Base-by-base conservation (phyloP, 1,139 yeast species). In the Saccharomycopsis crataegensis region DNA sequence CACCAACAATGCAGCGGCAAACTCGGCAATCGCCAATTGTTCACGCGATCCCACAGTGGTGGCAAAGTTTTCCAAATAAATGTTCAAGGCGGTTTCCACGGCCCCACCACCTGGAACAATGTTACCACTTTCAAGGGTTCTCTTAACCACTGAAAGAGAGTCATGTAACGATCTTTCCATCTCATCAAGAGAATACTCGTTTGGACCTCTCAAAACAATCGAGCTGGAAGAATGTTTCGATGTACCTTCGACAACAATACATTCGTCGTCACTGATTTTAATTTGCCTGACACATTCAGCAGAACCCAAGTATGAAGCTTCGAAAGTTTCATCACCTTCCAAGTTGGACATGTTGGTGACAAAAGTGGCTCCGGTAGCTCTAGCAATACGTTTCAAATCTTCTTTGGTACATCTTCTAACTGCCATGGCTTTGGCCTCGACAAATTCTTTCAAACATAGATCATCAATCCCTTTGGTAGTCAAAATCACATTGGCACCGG, bases 31-130 rank as follows among this genome's bases (percentile, higher is more conserved):
- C 8, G 99, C 99, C 64, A 93, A 78, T 70, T 94, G 99, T 70
- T 94, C 99, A 67, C 99, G 82, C 28, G 97, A 89, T 3, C 98
- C 98, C 57, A 91, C 93, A 1, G 98, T 90, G 8, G 99, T 93
- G 47, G 99, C 99, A 70, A 94, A 93, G 69, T 89, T 93, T 70
- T 94, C 99, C 67, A 94, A 77, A 69, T 89, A 94, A 57, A 94
- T 90, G 73, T 90, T 91, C 63, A 94, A 78, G 9, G 99, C 97
- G 48, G 96, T 78, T 73, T 94, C 99, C 49, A 93, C 99, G 28
- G 98, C 96, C 59, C 99, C 99, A 60, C 99, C 99, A 56, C 99
- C 99, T 48, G 99, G 98, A 8, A 94, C 99, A 56, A 94, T 94
- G 61, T 79, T 73, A 14, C 98, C 98, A 65, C 94, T 83, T 71